Evolutionary conservation across 2,329 filamentous ascomycete species (phyloP).

Genomic region (Capronia coronata): DNA sequence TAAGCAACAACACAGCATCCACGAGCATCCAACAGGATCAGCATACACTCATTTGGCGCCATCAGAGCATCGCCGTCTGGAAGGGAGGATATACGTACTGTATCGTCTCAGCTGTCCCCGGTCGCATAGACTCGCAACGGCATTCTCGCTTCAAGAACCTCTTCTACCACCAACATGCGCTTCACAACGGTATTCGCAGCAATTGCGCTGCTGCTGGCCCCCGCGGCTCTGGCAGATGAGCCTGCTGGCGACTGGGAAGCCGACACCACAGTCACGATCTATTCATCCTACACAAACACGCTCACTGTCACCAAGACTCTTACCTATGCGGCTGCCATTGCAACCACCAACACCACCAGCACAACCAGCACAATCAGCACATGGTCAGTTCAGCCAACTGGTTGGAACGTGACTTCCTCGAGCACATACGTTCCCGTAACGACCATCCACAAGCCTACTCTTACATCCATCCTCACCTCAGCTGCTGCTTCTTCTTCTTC

Average conservation of each 20-base stretch:
- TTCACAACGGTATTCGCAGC: conserved; percentile 15
- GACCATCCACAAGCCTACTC: conserved; percentile 12
- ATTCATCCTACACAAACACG: conserved; percentile 20
- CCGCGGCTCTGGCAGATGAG: conserved; percentile 10
- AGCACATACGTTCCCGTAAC: conserved; percentile 3
- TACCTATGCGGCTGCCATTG: conserved; percentile 10
- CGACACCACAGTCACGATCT: conserved; percentile 17
- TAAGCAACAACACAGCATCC: background rate
- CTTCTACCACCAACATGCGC: conserved; percentile 20
- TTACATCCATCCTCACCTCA: too few relatives aligned
- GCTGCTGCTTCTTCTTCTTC: conserved; percentile 7
- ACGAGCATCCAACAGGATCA: background rate
- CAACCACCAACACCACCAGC: background rate
- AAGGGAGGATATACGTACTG: too few relatives aligned
- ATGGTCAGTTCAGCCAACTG: conserved; percentile 7
- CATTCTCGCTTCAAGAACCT: background rate
- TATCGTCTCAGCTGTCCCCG: background rate
- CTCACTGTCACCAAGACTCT: conserved; percentile 24
- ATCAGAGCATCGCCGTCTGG: too few relatives aligned
- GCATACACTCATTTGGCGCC: conserved; percentile 4
- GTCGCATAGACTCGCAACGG: background rate
- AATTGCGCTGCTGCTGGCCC: conserved; percentile 14
- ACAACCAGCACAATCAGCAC: conserved; percentile 12
- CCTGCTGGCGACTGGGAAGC: conserved; percentile 14
- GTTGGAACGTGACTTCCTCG: conserved; percentile 11